phyloP scores from a whole-genome alignment of 495 filamentous ascomycete genomes.

The Acidomyces sp. region DNA sequence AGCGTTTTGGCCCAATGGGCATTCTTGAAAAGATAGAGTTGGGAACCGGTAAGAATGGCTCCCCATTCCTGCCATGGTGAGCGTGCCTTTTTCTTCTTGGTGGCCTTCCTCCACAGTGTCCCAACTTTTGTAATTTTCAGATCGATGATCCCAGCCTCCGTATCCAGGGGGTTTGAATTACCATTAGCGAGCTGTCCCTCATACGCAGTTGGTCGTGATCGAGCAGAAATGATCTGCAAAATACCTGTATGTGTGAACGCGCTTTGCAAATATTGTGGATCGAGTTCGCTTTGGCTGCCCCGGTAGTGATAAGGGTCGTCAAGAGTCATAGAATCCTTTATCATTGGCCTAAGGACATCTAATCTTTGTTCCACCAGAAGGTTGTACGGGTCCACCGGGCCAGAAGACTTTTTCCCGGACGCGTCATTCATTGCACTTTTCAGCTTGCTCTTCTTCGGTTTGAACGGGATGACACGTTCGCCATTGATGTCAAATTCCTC shows the following conservation, averaged over 20 bases:
- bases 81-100: conserved; percentile 84
- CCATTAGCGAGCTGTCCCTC: conserved; percentile 55
- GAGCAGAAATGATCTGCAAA: conserved; percentile 82
- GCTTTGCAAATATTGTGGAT: conserved; percentile 65
- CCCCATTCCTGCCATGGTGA: conserved; percentile 99
- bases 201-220: conserved; percentile 90
- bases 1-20: conserved; percentile 80
- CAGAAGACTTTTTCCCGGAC: conserved; percentile 53
- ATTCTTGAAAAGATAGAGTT: conserved; percentile 94
- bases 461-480: conserved; percentile 58
- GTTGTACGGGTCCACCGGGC: conserved; percentile 89
- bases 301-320: conserved; percentile 87
- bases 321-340: conserved; percentile 82
- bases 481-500: conserved; percentile 75
- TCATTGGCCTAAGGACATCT: conserved; percentile 63
- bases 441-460: conserved; percentile 52
- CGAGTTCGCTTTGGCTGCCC: conserved; percentile 57
- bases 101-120: conserved; percentile 86
- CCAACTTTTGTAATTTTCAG: conserved; percentile 97
- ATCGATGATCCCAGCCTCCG: conserved; percentile 86
- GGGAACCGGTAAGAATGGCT: conserved; percentile 82
- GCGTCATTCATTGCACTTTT: conserved; percentile 55
- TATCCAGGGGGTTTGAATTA: conserved; percentile 70
- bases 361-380: conserved; percentile 82
- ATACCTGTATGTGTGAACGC: conserved; percentile 84